These are phyloP conservation scores for Cucumis sativus DNA, from an alignment of 306 rosid species.

Conservation along the genomic window DNA sequence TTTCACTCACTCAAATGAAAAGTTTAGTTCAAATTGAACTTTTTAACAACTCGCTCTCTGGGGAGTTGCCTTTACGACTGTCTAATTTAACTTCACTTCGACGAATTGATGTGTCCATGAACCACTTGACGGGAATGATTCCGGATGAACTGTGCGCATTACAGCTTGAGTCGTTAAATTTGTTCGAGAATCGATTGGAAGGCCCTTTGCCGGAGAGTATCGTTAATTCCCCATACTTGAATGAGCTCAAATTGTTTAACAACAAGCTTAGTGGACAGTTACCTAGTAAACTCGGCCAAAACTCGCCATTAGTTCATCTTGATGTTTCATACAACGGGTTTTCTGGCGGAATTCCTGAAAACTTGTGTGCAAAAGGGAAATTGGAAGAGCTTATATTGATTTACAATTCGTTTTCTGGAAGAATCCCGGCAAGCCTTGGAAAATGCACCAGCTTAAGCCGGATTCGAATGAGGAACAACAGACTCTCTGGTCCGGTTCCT, in stretches of 20 bases:
- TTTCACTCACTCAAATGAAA: constrained; percentile 18
- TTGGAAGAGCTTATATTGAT: constrained; percentile 32
- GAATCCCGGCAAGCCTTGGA: constrained; percentile 37
- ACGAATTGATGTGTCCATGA: constrained; percentile 47
- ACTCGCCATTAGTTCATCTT: constrained; percentile 26
- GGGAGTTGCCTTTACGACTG: constrained; percentile 36
- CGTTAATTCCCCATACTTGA: constrained; percentile 24
- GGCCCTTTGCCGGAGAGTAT: constrained; percentile 48
- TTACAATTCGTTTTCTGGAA: constrained; percentile 55
- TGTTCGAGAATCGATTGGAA: constrained; percentile 29
- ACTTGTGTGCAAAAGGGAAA: constrained; percentile 31
- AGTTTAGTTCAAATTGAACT: constrained; percentile 48
- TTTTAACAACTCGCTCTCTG: constrained; percentile 42
- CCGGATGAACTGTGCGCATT: constrained; percentile 36
- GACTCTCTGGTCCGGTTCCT: constrained; percentile 54
- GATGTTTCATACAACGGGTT: constrained; percentile 53
- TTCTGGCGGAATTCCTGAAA: constrained; percentile 43
- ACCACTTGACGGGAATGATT: constrained; percentile 46
- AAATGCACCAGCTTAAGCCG: constrained; percentile 38
- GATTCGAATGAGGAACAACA: constrained; percentile 48
- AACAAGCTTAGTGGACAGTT: constrained; percentile 41
- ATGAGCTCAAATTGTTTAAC: constrained; percentile 45
- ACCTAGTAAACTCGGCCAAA: constrained; percentile 43
- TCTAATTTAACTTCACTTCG: constrained; percentile 30
- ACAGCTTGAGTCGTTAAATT: constrained; percentile 36